These are phyloP conservation scores for Suillus americanus DNA, from an alignment of 768 basidiomycete species.

Conservation along the genomic window DNA sequence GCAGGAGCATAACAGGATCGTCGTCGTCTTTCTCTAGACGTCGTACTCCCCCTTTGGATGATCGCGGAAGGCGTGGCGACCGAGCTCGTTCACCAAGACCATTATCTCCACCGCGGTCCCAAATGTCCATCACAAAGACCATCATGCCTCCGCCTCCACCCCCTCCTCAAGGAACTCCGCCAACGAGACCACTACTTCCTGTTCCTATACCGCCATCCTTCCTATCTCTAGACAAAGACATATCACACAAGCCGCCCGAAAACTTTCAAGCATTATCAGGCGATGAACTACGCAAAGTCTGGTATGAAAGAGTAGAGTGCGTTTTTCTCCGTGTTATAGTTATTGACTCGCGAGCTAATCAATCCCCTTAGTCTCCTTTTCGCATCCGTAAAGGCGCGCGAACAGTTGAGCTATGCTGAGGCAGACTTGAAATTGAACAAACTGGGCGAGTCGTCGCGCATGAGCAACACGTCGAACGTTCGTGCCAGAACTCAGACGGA, in stretches of 20 bases:
- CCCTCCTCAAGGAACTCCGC: constrained; percentile 11
- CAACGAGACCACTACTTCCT: constrained; percentile 13
- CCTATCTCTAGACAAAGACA: background rate
- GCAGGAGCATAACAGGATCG: background rate
- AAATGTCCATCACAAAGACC: constrained; percentile 1
- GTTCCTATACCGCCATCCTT: constrained; percentile 20
- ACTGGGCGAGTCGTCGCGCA: constrained; percentile 25
- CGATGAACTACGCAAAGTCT: constrained; percentile 37
- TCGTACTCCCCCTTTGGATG: constrained; percentile 9
- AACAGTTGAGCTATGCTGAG: constrained; percentile 32
- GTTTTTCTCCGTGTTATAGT: constrained; percentile 11
- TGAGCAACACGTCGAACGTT: constrained; percentile 22
- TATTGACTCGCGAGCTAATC: constrained; percentile 5
- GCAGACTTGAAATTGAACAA: constrained; percentile 30
- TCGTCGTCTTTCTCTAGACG: constrained; percentile 1
- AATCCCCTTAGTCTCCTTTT: constrained; percentile 33
- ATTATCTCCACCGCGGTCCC: background rate
- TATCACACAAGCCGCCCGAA: background rate
- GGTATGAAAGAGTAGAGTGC: constrained; percentile 43
- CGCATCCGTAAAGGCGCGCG: constrained; percentile 32
- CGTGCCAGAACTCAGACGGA: constrained; percentile 28
- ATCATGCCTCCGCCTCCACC: constrained; percentile 14
- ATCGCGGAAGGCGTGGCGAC: constrained; percentile 10
- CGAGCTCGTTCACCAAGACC: constrained; percentile 10
- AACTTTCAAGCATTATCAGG: constrained; percentile 16